Conservation (phyloP, 495 filamentous ascomycete genomes). For the Neurospora discreta region DNA sequence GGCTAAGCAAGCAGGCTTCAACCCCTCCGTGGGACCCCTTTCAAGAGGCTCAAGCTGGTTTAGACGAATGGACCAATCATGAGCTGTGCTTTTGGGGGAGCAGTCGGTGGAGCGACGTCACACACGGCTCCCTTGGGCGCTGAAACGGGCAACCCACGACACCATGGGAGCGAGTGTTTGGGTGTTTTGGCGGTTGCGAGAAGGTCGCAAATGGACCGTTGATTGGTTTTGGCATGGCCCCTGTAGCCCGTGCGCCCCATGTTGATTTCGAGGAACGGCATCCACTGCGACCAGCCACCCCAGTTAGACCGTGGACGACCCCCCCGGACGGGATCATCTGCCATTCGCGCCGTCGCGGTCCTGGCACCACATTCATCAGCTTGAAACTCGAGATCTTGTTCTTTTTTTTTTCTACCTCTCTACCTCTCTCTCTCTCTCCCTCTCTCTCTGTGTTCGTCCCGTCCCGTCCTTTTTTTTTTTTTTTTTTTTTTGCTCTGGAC, state of each 20-base stretch:
- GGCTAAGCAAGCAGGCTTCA: conserved; percentile 3
- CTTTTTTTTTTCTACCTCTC: background rate
- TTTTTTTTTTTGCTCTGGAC: background rate
- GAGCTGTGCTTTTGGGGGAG: background rate
- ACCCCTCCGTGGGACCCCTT: conserved; percentile 4
- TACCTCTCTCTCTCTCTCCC: background rate
- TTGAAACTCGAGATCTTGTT: background rate
- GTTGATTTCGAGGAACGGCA: background rate
- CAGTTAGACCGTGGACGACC: background rate
- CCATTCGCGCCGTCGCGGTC: background rate
- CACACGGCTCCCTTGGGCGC: conserved; percentile 1
- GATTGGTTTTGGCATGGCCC: background rate
- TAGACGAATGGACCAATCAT: conserved; percentile 13
- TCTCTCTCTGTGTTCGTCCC: background rate
- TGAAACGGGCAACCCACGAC: background rate
- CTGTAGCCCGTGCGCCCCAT: background rate
- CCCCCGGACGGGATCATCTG: background rate
- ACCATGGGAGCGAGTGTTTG: background rate
- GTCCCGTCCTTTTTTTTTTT: background rate
- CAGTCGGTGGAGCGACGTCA: conserved; percentile 9
- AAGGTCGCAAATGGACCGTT: background rate
- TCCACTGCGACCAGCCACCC: background rate
- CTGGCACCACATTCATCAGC: background rate
- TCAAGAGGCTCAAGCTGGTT: conserved; percentile 5
- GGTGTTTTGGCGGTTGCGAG: background rate